Base-by-base conservation (phyloP, 2,329 filamentous ascomycete genomes). In the Thelonectria olida region DNA sequence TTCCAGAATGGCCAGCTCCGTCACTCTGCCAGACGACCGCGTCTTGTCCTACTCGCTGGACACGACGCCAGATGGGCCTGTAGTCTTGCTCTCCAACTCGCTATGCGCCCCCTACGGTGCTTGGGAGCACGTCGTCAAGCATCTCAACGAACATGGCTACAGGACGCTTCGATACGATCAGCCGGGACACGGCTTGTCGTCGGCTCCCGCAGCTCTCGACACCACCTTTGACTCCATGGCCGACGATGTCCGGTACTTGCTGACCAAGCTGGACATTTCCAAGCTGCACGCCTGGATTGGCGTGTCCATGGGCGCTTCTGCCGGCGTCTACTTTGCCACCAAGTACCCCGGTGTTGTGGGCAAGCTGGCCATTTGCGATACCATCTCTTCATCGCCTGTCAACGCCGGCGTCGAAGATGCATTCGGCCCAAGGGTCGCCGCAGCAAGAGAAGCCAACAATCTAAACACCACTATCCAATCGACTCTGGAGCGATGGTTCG, bases 261-360 rank as follows among this genome's bases (percentile, higher is more conserved):
- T 82, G 1, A 45, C 62, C 2, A 61, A 73, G 15, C 71, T 80
- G 4, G 63, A 64, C 7, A 72, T 80, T 28, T 45, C 61, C 5
- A 71, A 64, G 19, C 58, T 80, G 6, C 70, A 78, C 54, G 74
- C 76, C 3, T 82, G 79, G 80, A 70, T 82, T 7, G 80, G 80
- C 2, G 78, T 82, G 1, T 82, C 79, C 10, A 81, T 82, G 78
- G 80, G 81, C 20, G 81, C 77, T 7, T 73, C 78, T 0, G 76
- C 73, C 1, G 77, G 77, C 19, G 66, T 81, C 49, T 74, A 74
- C 57, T 82, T 81, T 62, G 72, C 73, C 1, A 71, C 73, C 5
- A 73, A 70, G 54, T 77, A 80, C 58, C 79, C 79, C 5, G 74
- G 73, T 31, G 48, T 80, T 4, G 71, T 81, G 9, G 54, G 72